A percentile compares a stretch with the other conserved stretches of the same genome.
Evolutionary conservation across 1,284 basidiomycete genomes (phyloP).

Genomic region (Sporisorium reilianum): DNA sequence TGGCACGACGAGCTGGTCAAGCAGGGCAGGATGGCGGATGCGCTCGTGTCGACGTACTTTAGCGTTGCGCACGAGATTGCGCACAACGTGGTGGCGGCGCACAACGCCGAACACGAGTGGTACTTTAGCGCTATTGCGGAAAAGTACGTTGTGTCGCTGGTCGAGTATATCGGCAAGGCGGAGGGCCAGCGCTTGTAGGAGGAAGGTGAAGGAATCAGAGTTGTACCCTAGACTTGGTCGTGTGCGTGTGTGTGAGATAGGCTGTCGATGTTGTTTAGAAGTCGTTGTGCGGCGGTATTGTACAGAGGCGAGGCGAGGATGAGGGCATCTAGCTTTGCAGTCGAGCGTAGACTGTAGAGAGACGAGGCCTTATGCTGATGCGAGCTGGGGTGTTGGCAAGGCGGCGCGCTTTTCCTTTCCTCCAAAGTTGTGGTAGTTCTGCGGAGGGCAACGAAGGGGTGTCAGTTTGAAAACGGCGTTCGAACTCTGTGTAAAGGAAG

Average conservation of each 20-base stretch:
- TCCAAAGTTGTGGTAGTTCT: slow-evolving; percentile 62
- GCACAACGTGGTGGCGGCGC: slow-evolving; percentile 83
- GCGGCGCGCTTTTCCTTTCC: slow-evolving; percentile 47
- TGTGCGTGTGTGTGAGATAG: too few relatives aligned
- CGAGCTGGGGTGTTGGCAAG: slow-evolving; percentile 33
- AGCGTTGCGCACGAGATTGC: slow-evolving; percentile 86
- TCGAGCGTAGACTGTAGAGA: too few relatives aligned
- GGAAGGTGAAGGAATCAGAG: not conserved
- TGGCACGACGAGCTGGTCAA: slow-evolving; percentile 84
- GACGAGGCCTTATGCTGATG: slow-evolving; percentile 27
- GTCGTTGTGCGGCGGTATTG: slow-evolving; percentile 10
- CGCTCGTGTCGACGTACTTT: slow-evolving; percentile 88
- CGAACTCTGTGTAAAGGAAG: too few relatives aligned
- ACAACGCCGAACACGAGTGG: slow-evolving; percentile 80
- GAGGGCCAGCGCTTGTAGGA: slow-evolving; percentile 15
- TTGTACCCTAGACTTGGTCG: too few relatives aligned
- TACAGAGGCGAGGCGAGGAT: not conserved
- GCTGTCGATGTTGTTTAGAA: too few relatives aligned
- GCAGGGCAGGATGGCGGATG: slow-evolving; percentile 75
- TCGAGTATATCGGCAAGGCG: slow-evolving; percentile 51
- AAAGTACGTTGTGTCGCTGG: slow-evolving; percentile 72
- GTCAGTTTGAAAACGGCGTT: not conserved
- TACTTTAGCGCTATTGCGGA: slow-evolving; percentile 93
- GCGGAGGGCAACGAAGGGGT: not conserved
- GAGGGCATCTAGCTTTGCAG: not conserved